Conservation (phyloP, 768 basidiomycete species). For the Termitomyces sp. region DNA sequence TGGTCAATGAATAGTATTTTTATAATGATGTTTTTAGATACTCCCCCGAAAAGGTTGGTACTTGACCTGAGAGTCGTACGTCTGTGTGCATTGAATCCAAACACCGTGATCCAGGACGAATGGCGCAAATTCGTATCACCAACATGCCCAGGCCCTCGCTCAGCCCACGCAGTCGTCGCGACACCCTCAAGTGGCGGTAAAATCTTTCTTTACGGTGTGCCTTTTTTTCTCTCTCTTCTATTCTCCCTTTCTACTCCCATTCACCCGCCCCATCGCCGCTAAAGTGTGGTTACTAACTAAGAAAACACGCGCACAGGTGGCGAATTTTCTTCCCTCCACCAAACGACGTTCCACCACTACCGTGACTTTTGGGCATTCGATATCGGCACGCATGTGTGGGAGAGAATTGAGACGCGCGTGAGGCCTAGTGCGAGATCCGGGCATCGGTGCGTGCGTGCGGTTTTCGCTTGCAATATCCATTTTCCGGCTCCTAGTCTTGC, state of each 20-base stretch:
- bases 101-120: slow-evolving; percentile 46
- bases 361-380: slow-evolving; percentile 89
- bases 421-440: slow-evolving; percentile 79
- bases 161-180: slow-evolving; percentile 77
- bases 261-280: too few relatives aligned
- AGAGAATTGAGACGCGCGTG: slow-evolving; percentile 81
- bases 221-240: not conserved
- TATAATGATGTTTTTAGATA: slow-evolving; percentile 88
- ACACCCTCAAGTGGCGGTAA: slow-evolving; percentile 80
- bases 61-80: too few relatives aligned
- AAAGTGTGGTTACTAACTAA: too few relatives aligned
- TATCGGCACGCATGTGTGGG: slow-evolving; percentile 74
- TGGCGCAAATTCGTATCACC: slow-evolving; percentile 84
- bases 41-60: slow-evolving; percentile 65
- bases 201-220: slow-evolving; percentile 71
- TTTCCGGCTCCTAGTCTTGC: too few relatives aligned
- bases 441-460: slow-evolving; percentile 48
- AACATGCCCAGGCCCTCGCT: slow-evolving; percentile 82
- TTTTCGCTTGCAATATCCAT: too few relatives aligned
- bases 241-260: too few relatives aligned
- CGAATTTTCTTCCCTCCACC: slow-evolving; percentile 80
- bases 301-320: slow-evolving; percentile 42
- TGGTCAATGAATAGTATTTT: slow-evolving; percentile 48
- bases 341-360: slow-evolving; percentile 85
- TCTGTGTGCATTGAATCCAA: too few relatives aligned